Conservation (phyloP, 1,284 basidiomycete species). For the Ustilago loliicola region DNA sequence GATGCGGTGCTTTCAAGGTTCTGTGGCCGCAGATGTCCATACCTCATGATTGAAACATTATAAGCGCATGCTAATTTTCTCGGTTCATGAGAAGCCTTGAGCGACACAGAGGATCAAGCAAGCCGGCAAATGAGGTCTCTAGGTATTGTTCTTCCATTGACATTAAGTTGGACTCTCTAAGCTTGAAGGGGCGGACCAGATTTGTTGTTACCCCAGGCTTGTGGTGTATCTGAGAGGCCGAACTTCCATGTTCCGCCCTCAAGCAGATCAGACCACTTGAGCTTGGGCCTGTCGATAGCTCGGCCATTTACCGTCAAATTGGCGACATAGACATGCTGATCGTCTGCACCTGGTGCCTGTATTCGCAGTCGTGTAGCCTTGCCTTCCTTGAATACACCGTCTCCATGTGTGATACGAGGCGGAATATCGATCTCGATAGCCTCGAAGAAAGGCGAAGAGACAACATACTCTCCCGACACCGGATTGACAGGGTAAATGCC, state of each 20-base stretch:
- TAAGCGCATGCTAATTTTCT: too few species aligned
- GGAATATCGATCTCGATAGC: conserved; percentile 76
- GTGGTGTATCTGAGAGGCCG: conserved; percentile 19
- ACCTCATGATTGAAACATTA: too few species aligned
- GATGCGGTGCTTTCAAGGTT: conserved; percentile 84
- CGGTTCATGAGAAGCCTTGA: too few species aligned
- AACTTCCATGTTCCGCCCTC: conserved; percentile 45
- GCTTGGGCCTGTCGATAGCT: conserved; percentile 21
- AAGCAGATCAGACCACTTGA: conserved; percentile 38
- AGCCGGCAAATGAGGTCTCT: too few species aligned
- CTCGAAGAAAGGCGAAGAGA: conserved; percentile 82
- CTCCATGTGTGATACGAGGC: neutral
- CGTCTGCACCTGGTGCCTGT: conserved; percentile 26
- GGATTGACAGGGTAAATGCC: conserved; percentile 87
- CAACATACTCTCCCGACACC: conserved; percentile 73
- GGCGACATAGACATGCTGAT: conserved; percentile 30
- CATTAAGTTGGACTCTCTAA: neutral
- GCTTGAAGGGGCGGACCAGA: conserved; percentile 12
- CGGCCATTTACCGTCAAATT: conserved; percentile 34
- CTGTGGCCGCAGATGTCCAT: conserved; percentile 82
- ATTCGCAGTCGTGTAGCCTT: conserved; percentile 21
- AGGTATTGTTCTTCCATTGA: neutral
- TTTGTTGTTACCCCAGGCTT: conserved; percentile 39
- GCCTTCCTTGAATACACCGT: neutral
- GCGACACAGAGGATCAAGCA: too few species aligned